phyloP scores from a whole-genome alignment of 495 filamentous ascomycete genomes.

The Penicillium psychrofluorescens region DNA sequence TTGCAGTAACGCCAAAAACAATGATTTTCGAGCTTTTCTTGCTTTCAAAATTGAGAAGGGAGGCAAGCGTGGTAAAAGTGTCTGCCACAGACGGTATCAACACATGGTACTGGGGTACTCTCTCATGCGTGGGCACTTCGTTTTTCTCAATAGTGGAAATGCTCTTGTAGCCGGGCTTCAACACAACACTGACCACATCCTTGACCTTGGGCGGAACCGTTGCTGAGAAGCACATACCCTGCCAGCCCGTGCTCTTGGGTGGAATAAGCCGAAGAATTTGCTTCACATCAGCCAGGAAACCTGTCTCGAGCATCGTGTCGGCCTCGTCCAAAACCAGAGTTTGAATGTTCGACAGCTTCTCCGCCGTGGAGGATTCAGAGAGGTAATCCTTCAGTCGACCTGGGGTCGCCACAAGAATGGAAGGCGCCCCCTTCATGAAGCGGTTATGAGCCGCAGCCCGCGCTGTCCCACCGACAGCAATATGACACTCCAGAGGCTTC shows the following conservation, averaged over 20 bases:
- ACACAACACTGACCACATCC: constrained; percentile 51
- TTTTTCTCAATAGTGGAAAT: constrained; percentile 57
- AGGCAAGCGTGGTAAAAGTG: constrained; percentile 44
- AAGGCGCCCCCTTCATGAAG: constrained; percentile 42
- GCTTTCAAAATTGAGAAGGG: constrained; percentile 38
- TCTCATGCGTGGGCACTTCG: constrained; percentile 53
- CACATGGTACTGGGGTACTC: constrained; percentile 54
- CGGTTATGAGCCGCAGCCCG: constrained; percentile 34
- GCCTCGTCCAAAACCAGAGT: constrained; percentile 62
- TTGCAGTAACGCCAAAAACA: constrained; percentile 61
- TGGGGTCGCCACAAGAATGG: constrained; percentile 55
- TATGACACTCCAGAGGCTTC: constrained; percentile 38
- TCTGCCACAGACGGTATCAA: constrained; percentile 46
- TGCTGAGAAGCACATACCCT: constrained; percentile 68
- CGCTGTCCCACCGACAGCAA: constrained; percentile 47
- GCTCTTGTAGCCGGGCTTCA: constrained; percentile 47
- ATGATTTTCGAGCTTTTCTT: constrained; percentile 53
- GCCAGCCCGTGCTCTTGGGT: constrained; percentile 48
- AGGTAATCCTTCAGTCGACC: constrained; percentile 59
- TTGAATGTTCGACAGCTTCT: constrained; percentile 41
- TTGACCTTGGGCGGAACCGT: constrained; percentile 58
- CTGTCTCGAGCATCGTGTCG: constrained; percentile 57
- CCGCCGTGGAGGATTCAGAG: constrained; percentile 31
- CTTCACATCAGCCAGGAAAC: constrained; percentile 52
- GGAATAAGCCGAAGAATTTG: constrained; percentile 52